Percentiles rank a stretch among this genome's conserved stretches.
These are phyloP conservation scores for Aspergillus sp. DNA, from an alignment of 2,329 filamentous ascomycete species.

Conservation along the genomic window DNA sequence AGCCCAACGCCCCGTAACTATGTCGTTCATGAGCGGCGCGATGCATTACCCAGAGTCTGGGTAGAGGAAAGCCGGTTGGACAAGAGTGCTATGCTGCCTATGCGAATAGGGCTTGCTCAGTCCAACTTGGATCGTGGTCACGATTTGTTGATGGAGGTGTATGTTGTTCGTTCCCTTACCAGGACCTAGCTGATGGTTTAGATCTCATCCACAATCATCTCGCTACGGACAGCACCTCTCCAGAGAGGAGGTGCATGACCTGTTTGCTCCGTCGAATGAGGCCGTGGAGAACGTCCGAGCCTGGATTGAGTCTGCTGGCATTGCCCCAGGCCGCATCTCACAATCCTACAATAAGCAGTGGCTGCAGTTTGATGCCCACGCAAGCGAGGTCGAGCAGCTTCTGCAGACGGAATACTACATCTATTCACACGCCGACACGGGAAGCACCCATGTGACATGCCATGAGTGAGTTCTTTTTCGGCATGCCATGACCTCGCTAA, in stretches of 20 bases:
- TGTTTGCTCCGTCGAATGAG: slow-evolving; percentile 47
- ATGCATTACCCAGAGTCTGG: slow-evolving; percentile 30
- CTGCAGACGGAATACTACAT: slow-evolving; percentile 57
- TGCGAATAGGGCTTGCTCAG: slow-evolving; percentile 50
- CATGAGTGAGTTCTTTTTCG: slow-evolving; percentile 37
- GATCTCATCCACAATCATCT: slow-evolving; percentile 44
- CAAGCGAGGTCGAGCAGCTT: slow-evolving; percentile 56
- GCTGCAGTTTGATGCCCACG: slow-evolving; percentile 57
- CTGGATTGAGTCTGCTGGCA: slow-evolving; percentile 58
- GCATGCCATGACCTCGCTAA: neutral
- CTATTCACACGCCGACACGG: slow-evolving; percentile 47
- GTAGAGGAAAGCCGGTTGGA: slow-evolving; percentile 32
- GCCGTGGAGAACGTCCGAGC: slow-evolving; percentile 53
- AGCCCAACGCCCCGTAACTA: slow-evolving; percentile 26
- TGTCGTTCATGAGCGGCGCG: slow-evolving; percentile 36
- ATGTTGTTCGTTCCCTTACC: slow-evolving; percentile 15
- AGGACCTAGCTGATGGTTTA: slow-evolving; percentile 13
- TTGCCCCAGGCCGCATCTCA: slow-evolving; percentile 50
- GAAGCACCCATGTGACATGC: slow-evolving; percentile 34
- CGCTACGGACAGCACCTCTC: slow-evolving; percentile 48
- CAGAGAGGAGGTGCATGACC: slow-evolving; percentile 44
- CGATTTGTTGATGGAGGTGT: slow-evolving; percentile 48
- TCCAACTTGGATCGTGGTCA: slow-evolving; percentile 48
- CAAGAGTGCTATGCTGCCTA: slow-evolving; percentile 41
- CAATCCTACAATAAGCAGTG: slow-evolving; percentile 56